These are phyloP conservation scores for Saccharomycopsis hybrid DNA, from an alignment of 1,139 yeast species.

Conservation along the genomic window DNA sequence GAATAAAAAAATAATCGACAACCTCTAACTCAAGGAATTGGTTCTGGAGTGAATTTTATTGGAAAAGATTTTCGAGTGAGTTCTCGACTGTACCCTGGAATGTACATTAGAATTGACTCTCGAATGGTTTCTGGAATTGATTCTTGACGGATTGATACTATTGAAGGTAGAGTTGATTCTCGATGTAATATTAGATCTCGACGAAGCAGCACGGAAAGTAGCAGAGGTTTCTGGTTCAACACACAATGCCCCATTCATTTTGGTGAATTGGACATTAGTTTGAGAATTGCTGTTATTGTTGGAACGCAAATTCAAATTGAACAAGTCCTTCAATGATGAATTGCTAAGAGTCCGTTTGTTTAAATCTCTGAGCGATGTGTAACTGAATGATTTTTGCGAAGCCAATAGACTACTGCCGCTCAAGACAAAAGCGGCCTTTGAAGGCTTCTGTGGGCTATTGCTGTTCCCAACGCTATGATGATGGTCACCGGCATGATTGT, in stretches of 20 bases:
- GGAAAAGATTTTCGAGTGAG: constrained; percentile 2
- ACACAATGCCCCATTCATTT: constrained; percentile 14
- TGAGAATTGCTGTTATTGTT: not conserved
- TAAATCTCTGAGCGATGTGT: constrained; percentile 2
- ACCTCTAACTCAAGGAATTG: not conserved
- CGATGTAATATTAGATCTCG: constrained; percentile 1
- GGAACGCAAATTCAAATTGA: not conserved
- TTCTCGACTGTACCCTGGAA: constrained; percentile 7
- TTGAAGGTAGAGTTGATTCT: constrained; percentile 11
- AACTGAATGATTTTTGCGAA: constrained; percentile 10
- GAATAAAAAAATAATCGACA: too few relatives aligned
- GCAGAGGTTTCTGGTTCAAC: constrained; percentile 10
- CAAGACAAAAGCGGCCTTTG: not conserved
- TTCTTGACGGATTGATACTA: constrained; percentile 20
- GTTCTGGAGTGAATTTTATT: not conserved
- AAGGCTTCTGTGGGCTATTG: not conserved
- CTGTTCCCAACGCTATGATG: not conserved
- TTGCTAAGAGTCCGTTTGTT: not conserved
- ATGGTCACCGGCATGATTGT: not conserved
- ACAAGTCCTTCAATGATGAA: constrained; percentile 8
- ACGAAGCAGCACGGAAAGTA: constrained; percentile 7
- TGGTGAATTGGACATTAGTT: not conserved
- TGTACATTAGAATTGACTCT: constrained; percentile 5
- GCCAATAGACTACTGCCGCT: not conserved
- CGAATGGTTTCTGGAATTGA: constrained; percentile 11